Base-by-base conservation (phyloP, 768 basidiomycete genomes). In the Gymnopilus dilepis region DNA sequence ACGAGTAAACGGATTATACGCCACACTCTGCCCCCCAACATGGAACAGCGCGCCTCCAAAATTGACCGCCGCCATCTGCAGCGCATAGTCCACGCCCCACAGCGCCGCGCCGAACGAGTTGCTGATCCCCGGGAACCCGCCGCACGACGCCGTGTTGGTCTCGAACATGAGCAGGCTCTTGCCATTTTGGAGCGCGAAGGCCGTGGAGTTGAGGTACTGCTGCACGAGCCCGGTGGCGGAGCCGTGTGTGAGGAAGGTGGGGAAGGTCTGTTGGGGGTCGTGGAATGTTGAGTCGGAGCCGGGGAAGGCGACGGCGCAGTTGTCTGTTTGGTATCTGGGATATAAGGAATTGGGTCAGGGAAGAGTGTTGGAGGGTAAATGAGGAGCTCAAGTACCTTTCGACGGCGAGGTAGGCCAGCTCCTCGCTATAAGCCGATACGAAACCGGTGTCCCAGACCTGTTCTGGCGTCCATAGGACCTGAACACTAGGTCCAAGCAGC, bases 71-170 rank as follows among this genome's bases (percentile, higher is more conserved):
- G 86, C 86, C 81, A 87, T 79, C 62, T 85, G 82, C 60, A 89
- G 72, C 0, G 78, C 81, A 69, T 85, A 87, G 68, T 89, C 88
- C 63, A 87, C 66, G 2, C 76, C 85, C 88, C 88, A 90, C 2
- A 91, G 73, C 3, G 86, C 85, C 0, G 84, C 86, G 1, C 83
- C 86, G 67, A 88, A 90, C 15, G 81, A 81, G 65, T 90, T 84
- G 40, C 81, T 83, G 21, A 89, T 73, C 2, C 88, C 89, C 2
- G 82, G 71, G 67, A 89, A 89, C 21, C 88, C 88, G 71, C 87
- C 87, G 71, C 88, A 90, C 28, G 84, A 85, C 0, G 86, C 88
- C 0, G 85, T 85, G 66, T 90, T 90, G 17, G 86, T 89, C 71
- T 91, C 89, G 64, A 90, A 81, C 87, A 90, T 88, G 52, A 88